Base-by-base conservation (phyloP, 139 green algal genomes). In the Chlamydomonas asymmetrica region DNA sequence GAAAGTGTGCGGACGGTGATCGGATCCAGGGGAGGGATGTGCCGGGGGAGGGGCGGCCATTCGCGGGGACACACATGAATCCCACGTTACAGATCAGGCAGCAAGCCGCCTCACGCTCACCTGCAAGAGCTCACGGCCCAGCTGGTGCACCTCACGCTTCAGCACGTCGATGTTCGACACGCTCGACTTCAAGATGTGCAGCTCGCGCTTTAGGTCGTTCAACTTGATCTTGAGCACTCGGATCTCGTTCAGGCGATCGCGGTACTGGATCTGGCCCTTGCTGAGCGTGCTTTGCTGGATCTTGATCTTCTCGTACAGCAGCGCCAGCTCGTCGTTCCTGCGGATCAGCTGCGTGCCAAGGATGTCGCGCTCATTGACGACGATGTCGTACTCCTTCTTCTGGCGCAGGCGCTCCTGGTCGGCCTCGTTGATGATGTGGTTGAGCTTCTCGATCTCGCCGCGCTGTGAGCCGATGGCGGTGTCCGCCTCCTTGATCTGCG, bases 281-380 rank as follows among this genome's bases (percentile, higher is more conserved):
- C 77, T 79, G 39, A 98, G 87, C 25, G 90, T 93, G 63, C 64
- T 88, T 63, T 94, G 86, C 89, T 97, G 94, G 64, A 98, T 93
- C 81, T 95, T 94, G 85, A 97, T 92, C 82, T 98, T 98, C 78
- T 97, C 93, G 73, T 98, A 97, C 62, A 97, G 86, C 81, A 97
- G 85, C 27, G 91, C 92, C 38, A 97, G 84, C 87, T 98, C 94
- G 74, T 98, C 93, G 69, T 98, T 97, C 41, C 94, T 88, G 6
- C 92, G 88, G 49, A 97, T 90, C 57, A 98, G 87, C 82, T 93
- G 90, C 31, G 84, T 94, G 29, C 91, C 91, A 49, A 97, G 83
- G 62, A 96, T 92, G 74, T 97, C 94, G 16, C 94, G 84, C 82
- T 97, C 94, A 45, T 93, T 91, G 41, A 93, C 87, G 73, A 97